A percentile compares a stretch with the other conserved stretches of the same genome.
phyloP scores from a whole-genome alignment of 2,329 filamentous ascomycete species.

The Lasiodiplodia theobromae region DNA sequence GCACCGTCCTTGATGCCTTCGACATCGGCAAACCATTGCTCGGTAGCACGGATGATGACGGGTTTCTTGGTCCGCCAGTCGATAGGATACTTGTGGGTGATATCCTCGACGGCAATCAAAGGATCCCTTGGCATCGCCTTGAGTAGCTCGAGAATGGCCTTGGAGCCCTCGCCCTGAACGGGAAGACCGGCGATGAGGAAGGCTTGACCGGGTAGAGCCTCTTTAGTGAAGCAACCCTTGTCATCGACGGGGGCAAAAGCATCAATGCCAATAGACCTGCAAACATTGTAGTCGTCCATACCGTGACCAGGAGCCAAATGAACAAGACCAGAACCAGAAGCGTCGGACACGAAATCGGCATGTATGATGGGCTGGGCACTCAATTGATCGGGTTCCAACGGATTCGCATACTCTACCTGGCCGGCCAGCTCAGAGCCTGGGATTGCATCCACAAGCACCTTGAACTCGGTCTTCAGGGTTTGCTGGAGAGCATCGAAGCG shows the following conservation, averaged over 20 bases:
- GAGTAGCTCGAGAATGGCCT: slow-evolving; percentile 74
- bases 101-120: slow-evolving; percentile 10
- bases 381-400: slow-evolving; percentile 67
- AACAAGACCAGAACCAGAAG: slow-evolving; percentile 94
- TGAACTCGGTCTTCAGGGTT: slow-evolving; percentile 43
- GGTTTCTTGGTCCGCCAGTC: slow-evolving; percentile 97
- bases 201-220: slow-evolving; percentile 77
- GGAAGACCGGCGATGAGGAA: slow-evolving; percentile 71
- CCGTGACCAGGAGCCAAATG: slow-evolving; percentile 94
- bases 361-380: slow-evolving; percentile 74
- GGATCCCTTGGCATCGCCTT: slow-evolving; percentile 38
- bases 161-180: slow-evolving; percentile 74
- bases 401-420: slow-evolving; percentile 60
- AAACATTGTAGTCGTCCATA: slow-evolving; percentile 93
- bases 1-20: slow-evolving; percentile 79
- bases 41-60: slow-evolving; percentile 88
- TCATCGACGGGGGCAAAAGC: slow-evolving; percentile 85
- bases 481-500: slow-evolving; percentile 65
- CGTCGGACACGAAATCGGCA: slow-evolving; percentile 86
- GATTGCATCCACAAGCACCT: slow-evolving; percentile 64
- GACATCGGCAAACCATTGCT: slow-evolving; percentile 98
- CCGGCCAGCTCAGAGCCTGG: slow-evolving; percentile 70
- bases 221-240: slow-evolving; percentile 78
- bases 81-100: slow-evolving; percentile 88
- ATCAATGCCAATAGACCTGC: slow-evolving; percentile 70